Percentiles rank a stretch among this genome's conserved stretches.
These are phyloP conservation scores for Penicillium sp. DNA, from an alignment of 2,329 filamentous ascomycete genomes.

Conservation along the genomic window DNA sequence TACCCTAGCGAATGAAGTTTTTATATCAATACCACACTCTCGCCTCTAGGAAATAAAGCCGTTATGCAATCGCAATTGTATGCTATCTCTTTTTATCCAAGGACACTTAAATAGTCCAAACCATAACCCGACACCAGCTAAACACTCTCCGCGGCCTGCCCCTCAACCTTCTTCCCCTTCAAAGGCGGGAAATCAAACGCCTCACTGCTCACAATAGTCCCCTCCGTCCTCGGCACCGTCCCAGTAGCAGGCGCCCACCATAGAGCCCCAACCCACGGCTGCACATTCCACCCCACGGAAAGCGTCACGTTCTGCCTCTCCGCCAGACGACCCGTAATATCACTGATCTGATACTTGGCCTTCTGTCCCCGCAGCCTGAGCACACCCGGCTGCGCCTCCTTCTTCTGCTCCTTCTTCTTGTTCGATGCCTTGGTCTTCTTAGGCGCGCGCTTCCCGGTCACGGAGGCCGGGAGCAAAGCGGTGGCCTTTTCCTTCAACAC, in stretches of 20 bases:
- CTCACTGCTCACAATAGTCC: slow-evolving; percentile 52
- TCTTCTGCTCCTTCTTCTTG: slow-evolving; percentile 6
- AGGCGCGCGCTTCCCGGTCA: slow-evolving; percentile 18
- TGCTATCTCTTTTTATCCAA: neutral
- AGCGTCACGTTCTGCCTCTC: slow-evolving; percentile 71
- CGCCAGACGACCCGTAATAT: slow-evolving; percentile 76
- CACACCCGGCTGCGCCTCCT: slow-evolving; percentile 52
- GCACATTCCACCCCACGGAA: slow-evolving; percentile 89
- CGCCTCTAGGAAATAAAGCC: neutral
- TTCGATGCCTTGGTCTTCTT: slow-evolving; percentile 23
- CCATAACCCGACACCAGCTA: neutral
- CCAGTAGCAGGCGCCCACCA: slow-evolving; percentile 68
- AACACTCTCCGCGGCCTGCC: slow-evolving; percentile 3
- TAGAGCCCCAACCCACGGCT: slow-evolving; percentile 90
- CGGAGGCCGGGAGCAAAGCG: slow-evolving; percentile 27
- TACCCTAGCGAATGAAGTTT: neutral
- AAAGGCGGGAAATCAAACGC: slow-evolving; percentile 56
- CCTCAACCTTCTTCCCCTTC: slow-evolving; percentile 45
- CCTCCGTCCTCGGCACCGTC: slow-evolving; percentile 51
- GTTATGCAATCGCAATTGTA: neutral
- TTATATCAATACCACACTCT: neutral
- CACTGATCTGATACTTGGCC: slow-evolving; percentile 96
- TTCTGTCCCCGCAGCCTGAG: slow-evolving; percentile 78
- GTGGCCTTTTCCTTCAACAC: slow-evolving; percentile 32
- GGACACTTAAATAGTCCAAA: neutral